Evolutionary conservation across 345 rosid genomes (phyloP), one percentile per base, ranked within the genome.

Genomic region (Boechera stricta): DNA sequence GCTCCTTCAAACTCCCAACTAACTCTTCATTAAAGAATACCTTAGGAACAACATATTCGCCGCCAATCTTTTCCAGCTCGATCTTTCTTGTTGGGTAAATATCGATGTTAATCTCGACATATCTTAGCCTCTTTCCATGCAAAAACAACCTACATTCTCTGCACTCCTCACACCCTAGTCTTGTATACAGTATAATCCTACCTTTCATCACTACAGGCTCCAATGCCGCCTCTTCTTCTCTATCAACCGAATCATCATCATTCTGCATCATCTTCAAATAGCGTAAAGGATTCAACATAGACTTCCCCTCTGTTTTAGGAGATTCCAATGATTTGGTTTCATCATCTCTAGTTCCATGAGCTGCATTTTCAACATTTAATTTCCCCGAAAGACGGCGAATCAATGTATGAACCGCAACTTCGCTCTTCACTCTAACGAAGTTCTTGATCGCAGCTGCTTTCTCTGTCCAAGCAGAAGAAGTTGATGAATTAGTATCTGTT

Each of bases 81-180:
- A 67, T 54, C 84, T 81, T 91, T 83, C 98, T 88, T 67, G 87
- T 57, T 1, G 92, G 92, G 48, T 87, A 93, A 41, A 91, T 77
- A 75, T 93, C 97, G 58, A 91, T 80, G 80, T 91, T 90, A 42
- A 91, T 88, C 83, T 90, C 98, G 21, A 82, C 85, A 77, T 88
- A 93, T 81, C 87, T 73, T 59, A 93, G 88, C 82, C 85, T 89
- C 82, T 85, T 90, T 67, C 71, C 77, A 56, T 72, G 82, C 77
- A 91, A 77, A 84, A 83, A 85, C 42, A 80, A 49, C 79, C 98
- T 88, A 82, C 78, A 82, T 74, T 84, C 86, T 80, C 62, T 86
- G 72, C 87, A 86, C 12, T 74, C 86, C 76, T 82, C 84, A 79
- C 96, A 91, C 8, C 92, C 91, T 81, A 93, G 67, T 79, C 84